Conservation (phyloP, 2,329 filamentous ascomycete genomes). For the Curvularia eragrostidis region DNA sequence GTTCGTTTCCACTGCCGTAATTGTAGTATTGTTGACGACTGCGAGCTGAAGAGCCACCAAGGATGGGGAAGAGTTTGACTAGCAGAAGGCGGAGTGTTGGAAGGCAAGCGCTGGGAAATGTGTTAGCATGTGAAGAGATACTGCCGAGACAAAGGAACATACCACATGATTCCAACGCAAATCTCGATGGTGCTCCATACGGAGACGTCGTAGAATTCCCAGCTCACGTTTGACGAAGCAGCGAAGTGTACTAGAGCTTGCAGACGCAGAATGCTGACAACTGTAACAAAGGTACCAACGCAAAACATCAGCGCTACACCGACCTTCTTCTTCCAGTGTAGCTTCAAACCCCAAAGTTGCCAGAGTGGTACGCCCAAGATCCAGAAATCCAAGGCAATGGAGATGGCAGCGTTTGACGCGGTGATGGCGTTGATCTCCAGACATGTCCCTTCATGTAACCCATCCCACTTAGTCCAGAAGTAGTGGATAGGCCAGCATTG, state of each 20-base stretch:
- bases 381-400: slow-evolving; percentile 45
- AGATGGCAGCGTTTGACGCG: slow-evolving; percentile 43
- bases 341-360: slow-evolving; percentile 43
- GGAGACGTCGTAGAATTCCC: slow-evolving; percentile 51
- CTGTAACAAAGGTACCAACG: slow-evolving; percentile 51
- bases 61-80: slow-evolving; percentile 45
- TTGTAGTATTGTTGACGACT: slow-evolving; percentile 34
- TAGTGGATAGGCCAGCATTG: slow-evolving; percentile 48
- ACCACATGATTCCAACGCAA: slow-evolving; percentile 53
- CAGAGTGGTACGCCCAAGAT: slow-evolving; percentile 48
- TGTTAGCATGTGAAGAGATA: not conserved
- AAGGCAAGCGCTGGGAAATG: slow-evolving; percentile 47
- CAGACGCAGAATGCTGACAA: slow-evolving; percentile 55
- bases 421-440: slow-evolving; percentile 47
- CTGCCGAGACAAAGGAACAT: slow-evolving; percentile 1
- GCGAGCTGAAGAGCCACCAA: slow-evolving; percentile 45
- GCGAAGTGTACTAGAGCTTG: slow-evolving; percentile 53
- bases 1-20: slow-evolving; percentile 35
- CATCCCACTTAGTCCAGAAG: slow-evolving; percentile 47
- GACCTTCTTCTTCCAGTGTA: slow-evolving; percentile 50
- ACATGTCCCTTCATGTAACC: slow-evolving; percentile 40
- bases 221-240: slow-evolving; percentile 50
- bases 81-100: slow-evolving; percentile 50
- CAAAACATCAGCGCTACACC: slow-evolving; percentile 50
- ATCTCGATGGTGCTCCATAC: slow-evolving; percentile 54